Evolutionary conservation across 371 early-diverging fungal species (phyloP), one percentile per base, ranked within the genome.

Genomic region (Mucor indicus): DNA sequence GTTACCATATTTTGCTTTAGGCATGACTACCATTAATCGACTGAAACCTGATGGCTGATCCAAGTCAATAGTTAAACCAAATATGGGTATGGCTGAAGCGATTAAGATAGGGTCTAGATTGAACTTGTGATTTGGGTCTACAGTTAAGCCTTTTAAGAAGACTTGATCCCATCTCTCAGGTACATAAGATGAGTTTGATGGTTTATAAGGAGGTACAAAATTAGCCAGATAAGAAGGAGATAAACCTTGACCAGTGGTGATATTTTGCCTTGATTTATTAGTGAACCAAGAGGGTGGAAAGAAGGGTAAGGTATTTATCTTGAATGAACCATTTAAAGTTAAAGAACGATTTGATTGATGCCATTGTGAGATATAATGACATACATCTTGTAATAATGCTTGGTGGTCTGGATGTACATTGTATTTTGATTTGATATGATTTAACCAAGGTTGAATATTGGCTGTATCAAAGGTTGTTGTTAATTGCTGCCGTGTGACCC

Each of bases 131-230:
- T 55, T 33, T 15, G 62, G 56, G 50, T 69, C 60, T 11, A 62
- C 55, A 29, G 68, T 67, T 38, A 72, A 47, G 16, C 72, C 72
- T 32, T 72, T 72, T 39, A 72, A 44, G 46, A 72, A 72, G 4
- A 72, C 67, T 21, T 58, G 53, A 52, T 72, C 58, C 72, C 72
- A 72, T 20, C 72, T 57, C 30, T 72, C 72, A 30, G 72, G 72
- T 12, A 67, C 55, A 37, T 55, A 38, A 13, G 24, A 24, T 20
- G 7, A 5, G 12, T 44, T 23, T n/a, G 46, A 43, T 40, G 62
- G 49, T 13, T 59, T 48, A 32, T 72, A 72, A 12, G 72, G 72
- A 22, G 72, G 72, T 4, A 59, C 68, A 50, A 72, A 72, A 4
- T 55, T 61, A 2, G 65, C 72, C 13, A 72, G 48, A 53, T 62